Percentiles rank a stretch among this genome's conserved stretches.
Evolutionary conservation across 2,329 filamentous ascomycete genomes (phyloP).

Genomic region (Calonectria ilicicola): DNA sequence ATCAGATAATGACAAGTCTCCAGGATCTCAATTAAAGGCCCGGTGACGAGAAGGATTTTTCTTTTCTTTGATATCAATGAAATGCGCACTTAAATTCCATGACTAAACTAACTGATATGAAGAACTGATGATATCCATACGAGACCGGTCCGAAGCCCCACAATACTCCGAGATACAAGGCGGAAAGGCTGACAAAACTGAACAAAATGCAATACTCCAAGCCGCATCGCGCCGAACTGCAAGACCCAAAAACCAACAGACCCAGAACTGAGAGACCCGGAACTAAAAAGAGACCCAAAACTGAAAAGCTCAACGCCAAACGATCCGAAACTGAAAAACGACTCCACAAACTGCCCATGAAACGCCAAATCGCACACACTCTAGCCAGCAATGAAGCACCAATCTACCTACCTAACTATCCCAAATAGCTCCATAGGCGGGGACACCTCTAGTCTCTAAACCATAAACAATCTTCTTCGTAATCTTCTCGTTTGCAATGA

Average conservation of each 20-base stretch:
- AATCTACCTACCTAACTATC: slow-evolving; percentile 57
- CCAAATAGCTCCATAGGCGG: slow-evolving; percentile 80
- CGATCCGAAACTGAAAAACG: neutral
- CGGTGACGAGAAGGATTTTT: neutral
- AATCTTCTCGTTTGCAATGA: slow-evolving; percentile 77
- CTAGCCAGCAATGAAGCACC: neutral
- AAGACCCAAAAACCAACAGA: neutral
- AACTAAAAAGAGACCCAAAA: too few species aligned
- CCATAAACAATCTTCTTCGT: slow-evolving; percentile 77
- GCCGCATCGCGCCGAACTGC: neutral
- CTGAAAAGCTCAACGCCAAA: too few species aligned
- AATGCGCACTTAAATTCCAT: neutral
- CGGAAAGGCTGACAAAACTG: neutral
- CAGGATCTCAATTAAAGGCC: neutral
- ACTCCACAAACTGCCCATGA: neutral
- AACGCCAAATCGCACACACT: neutral
- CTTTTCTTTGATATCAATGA: neutral
- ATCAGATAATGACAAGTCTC: neutral
- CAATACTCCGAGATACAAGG: neutral
- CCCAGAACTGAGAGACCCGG: neutral
- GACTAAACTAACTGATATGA: slow-evolving; percentile 3
- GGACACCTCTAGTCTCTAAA: slow-evolving; percentile 73
- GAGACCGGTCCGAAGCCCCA: neutral
- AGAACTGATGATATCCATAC: neutral
- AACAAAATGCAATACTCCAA: neutral